A percentile compares a stretch with the other conserved stretches of the same genome.
These are phyloP conservation scores for Lachancea dasiensis DNA, from an alignment of 805 yeast species.

Conservation along the genomic window DNA sequence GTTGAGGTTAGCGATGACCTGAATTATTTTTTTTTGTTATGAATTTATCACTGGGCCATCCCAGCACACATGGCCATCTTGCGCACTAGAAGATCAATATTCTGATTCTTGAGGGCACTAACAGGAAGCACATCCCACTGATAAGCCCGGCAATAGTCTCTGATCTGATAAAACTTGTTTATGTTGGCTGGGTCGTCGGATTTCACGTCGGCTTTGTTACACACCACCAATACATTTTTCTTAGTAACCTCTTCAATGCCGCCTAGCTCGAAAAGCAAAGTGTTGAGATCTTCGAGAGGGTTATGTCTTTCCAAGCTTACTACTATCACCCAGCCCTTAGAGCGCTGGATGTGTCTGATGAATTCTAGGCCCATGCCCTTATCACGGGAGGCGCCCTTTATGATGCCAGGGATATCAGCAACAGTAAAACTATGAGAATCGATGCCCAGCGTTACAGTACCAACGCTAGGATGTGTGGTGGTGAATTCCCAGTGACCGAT, in stretches of 20 bases:
- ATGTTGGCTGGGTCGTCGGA: conserved; percentile 35
- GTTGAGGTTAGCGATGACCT: conserved; percentile 14
- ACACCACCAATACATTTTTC: conserved; percentile 70
- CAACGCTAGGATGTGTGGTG: conserved; percentile 85
- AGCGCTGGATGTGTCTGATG: conserved; percentile 85
- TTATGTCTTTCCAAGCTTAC: conserved; percentile 62
- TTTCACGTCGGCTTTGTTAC: conserved; percentile 87
- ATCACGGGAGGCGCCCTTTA: conserved; percentile 78
- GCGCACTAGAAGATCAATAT: conserved; percentile 60
- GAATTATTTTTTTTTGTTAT: conserved; percentile 8
- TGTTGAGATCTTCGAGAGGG: conserved; percentile 60
- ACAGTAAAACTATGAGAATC: conserved; percentile 72
- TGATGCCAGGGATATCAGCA: conserved; percentile 96
- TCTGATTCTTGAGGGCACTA: conserved; percentile 70
- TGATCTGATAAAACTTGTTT: conserved; percentile 42
- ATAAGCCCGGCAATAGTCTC: conserved; percentile 37
- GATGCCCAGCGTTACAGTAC: conserved; percentile 67
- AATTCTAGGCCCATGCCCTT: conserved; percentile 94
- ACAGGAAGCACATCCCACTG: conserved; percentile 76
- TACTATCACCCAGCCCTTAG: conserved; percentile 85
- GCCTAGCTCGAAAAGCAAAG: conserved; percentile 59
- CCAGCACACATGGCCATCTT: conserved; percentile 56
- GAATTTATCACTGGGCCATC: too few relatives aligned
- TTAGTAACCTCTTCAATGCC: conserved; percentile 54
- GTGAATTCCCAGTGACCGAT: conserved; percentile 98